Percentiles rank a stretch among this genome's conserved stretches.
These are phyloP conservation scores for Starmerella cellae DNA, from an alignment of 805 yeast genomes.

Conservation along the genomic window DNA sequence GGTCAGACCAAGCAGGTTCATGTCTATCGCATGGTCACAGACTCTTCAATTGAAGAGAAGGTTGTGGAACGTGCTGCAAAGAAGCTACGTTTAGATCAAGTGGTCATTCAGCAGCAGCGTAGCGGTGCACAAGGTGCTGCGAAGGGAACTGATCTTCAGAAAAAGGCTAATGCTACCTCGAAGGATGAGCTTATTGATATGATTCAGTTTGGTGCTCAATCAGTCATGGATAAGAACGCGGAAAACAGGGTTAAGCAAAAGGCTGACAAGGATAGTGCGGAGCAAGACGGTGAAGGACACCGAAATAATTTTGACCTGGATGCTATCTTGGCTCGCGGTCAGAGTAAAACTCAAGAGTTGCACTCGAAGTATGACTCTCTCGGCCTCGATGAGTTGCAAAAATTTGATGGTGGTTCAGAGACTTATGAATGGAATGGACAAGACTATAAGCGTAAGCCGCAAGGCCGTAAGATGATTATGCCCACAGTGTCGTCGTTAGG, in stretches of 20 bases:
- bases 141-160: conserved; percentile 33
- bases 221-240: conserved; percentile 49
- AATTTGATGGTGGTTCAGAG: conserved; percentile 64
- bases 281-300: background rate
- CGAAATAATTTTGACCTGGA: conserved; percentile 79
- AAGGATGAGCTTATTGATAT: conserved; percentile 81
- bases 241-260: conserved; percentile 3
- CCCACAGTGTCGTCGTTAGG: conserved; percentile 16
- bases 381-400: conserved; percentile 87
- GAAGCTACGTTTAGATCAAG: conserved; percentile 78
- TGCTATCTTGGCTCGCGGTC: conserved; percentile 64
- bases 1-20: conserved; percentile 94
- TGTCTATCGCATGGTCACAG: conserved; percentile 87
- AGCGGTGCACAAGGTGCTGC: conserved; percentile 36
- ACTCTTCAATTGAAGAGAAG: conserved; percentile 90
- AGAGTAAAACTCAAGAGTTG: conserved; percentile 62
- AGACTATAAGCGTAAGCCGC: conserved; percentile 47
- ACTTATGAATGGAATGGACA: conserved; percentile 97
- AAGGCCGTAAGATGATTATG: conserved; percentile 26
- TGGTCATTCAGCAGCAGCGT: conserved; percentile 70
- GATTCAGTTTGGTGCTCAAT: conserved; percentile 95
- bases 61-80: conserved; percentile 94
- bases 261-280: background rate
- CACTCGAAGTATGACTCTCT: conserved; percentile 72
- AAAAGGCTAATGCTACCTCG: conserved; percentile 28